Conservation (phyloP, 2,329 filamentous ascomycete species). For the Xylariaceae sp. region DNA sequence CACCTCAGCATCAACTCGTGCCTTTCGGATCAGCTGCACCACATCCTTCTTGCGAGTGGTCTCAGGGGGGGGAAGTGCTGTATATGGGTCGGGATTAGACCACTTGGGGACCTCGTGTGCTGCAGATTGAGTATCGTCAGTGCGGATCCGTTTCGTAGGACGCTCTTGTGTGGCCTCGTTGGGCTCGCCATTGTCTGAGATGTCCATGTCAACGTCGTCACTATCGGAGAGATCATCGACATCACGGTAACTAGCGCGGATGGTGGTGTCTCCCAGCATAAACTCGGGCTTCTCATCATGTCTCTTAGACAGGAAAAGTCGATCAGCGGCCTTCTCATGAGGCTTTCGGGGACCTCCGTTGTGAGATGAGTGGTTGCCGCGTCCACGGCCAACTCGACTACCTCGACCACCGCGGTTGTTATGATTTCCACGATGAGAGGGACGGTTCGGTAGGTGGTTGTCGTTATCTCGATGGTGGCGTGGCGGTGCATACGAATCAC, state of each 20-base stretch:
- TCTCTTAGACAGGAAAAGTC: slow-evolving; percentile 45
- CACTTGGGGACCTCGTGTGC: slow-evolving; percentile 64
- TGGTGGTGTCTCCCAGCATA: slow-evolving; percentile 43
- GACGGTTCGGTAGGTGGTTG: not conserved
- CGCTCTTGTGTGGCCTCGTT: slow-evolving; percentile 38
- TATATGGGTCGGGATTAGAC: slow-evolving; percentile 96
- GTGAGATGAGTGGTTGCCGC: slow-evolving; percentile 3
- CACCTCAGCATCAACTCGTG: slow-evolving; percentile 59
- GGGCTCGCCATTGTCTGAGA: slow-evolving; percentile 47
- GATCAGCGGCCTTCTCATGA: slow-evolving; percentile 20
- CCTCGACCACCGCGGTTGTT: not conserved
- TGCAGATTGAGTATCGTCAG: slow-evolving; percentile 28
- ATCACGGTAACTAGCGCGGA: slow-evolving; percentile 49
- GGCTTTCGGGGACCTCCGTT: slow-evolving; percentile 5
- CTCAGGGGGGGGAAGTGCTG: slow-evolving; percentile 74
- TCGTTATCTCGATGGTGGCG: not conserved
- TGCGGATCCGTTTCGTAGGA: slow-evolving; percentile 41
- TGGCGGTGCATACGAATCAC: not conserved
- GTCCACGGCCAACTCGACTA: slow-evolving; percentile 8
- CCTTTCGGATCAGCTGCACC: slow-evolving; percentile 87
- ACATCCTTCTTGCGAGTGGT: slow-evolving; percentile 75
- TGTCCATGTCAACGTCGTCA: slow-evolving; percentile 62
- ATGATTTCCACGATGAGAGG: too few species aligned
- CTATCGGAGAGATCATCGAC: slow-evolving; percentile 59
- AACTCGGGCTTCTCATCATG: slow-evolving; percentile 41